Percentiles rank a stretch among this genome's conserved stretches.
Conservation (phyloP, 305 asterid genomes). For the Euphrasia arctica region DNA sequence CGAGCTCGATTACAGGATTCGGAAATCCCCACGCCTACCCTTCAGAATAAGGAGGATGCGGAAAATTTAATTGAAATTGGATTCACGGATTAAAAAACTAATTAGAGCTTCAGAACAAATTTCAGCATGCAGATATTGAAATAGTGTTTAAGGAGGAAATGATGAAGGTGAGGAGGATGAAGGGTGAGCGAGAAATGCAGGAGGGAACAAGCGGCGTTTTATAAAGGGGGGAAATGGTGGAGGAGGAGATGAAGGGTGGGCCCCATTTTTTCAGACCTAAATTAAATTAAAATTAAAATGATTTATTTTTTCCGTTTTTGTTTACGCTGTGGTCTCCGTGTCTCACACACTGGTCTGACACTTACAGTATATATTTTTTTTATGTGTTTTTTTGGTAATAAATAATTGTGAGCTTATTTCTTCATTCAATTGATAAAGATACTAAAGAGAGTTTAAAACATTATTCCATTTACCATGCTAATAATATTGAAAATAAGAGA, state of each 20-base stretch:
- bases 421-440: no score
- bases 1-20: slow-evolving; percentile 39
- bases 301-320: no score
- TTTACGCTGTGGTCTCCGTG: no score
- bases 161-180: slow-evolving; percentile 28
- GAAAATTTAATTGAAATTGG: slow-evolving; percentile 10
- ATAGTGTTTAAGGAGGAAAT: slow-evolving; percentile 34
- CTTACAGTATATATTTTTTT: no score
- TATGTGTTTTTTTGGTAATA: no score
- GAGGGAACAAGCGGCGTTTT: slow-evolving; percentile 41
- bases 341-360: no score
- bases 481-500: no score
- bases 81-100: not conserved
- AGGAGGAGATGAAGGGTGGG: slow-evolving; percentile 28
- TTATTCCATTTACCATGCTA: no score
- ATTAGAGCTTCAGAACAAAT: slow-evolving; percentile 28
- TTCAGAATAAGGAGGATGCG: slow-evolving; percentile 59
- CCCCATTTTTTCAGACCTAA: slow-evolving; percentile 28
- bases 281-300: not conserved
- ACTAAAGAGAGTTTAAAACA: no score
- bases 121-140: slow-evolving; percentile 57
- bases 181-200: slow-evolving; percentile 71
- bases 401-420: no score
- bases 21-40: slow-evolving; percentile 87
- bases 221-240: slow-evolving; percentile 32